Base-by-base conservation (phyloP, 2,329 filamentous ascomycete species). In the Dactylellina drechsleri region DNA sequence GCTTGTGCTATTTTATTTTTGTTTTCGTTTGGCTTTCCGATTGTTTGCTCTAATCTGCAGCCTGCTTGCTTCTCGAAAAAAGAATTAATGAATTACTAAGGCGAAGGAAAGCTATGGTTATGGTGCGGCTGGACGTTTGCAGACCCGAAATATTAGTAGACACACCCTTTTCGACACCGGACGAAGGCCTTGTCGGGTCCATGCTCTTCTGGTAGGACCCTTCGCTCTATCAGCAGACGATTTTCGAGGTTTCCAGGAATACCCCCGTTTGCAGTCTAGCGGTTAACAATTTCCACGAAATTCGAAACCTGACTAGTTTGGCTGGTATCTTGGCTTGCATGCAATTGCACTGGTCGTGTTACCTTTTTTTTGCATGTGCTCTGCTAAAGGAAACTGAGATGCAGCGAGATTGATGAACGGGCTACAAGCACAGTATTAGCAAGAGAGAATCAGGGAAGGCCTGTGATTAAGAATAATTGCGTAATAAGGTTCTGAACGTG, bases 191-290 rank as follows among this genome's bases (percentile, higher is more conserved):
- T 13, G 36, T 45, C 49, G 18, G 26, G 31, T 62, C 41, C 36
- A 56, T 40, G 57, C 40, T 56, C 31, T 16, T 54, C 56, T 70
- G 26, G 23, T 50, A 54, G 41, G 6, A 36, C 45, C 20, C 45
- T 47, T 45, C 31, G 31, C 31, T 36, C 56, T 60, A 49, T 60
- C 56, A 68, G 65, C 57, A 50, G 36, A 15, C 15, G 43, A 40
- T 59, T 54, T 65, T 41, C 31, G 20, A 64, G 12, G 15, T 47
- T 47, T 57, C 66, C 23, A 65, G 66, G 59, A 58, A 28, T 10
- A 64, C 59, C 66, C 64, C 66, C 58, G 66, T 71, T 71, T 71
- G 59, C 66, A 45, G 59, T 62, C n/a, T 20, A 36, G 31, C 31
- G 31, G 31, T 36, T 5, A 56, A 56, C 15, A 56, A 41, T n/a